Conservation (phyloP, 371 early-diverging fungal species). For the Syncephalastrum monosporum region DNA sequence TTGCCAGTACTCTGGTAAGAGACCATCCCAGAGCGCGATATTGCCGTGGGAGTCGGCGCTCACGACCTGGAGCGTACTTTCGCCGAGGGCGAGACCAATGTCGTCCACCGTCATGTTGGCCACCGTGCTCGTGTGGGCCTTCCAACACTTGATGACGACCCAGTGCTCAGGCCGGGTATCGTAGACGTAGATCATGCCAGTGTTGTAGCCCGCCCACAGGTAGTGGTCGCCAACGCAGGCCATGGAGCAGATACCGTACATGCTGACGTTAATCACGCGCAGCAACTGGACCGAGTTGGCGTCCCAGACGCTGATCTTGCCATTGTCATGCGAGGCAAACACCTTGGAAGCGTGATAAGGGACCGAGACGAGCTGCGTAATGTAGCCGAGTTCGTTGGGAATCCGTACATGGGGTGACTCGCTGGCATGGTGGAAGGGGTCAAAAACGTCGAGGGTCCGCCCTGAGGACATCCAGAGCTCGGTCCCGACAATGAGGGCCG, state of each 20-base stretch:
- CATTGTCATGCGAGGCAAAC: constrained; percentile 79
- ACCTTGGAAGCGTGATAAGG: constrained; percentile 49
- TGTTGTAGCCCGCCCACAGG: constrained; percentile 80
- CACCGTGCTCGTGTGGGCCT: constrained; percentile 62
- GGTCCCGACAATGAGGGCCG: constrained; percentile 48
- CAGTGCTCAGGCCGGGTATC: constrained; percentile 59
- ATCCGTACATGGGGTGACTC: constrained; percentile 29
- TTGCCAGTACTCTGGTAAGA: constrained; percentile 63
- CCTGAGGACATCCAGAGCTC: constrained; percentile 53
- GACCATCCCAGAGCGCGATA: constrained; percentile 74
- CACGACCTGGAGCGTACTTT: constrained; percentile 50
- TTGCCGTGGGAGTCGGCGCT: constrained; percentile 63
- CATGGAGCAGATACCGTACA: constrained; percentile 71
- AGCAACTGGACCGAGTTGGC: constrained; percentile 41
- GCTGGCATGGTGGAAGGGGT: not conserved
- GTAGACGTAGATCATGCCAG: constrained; percentile 79
- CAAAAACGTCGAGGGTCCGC: constrained; percentile 14
- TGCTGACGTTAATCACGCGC: constrained; percentile 54
- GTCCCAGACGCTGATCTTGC: constrained; percentile 78
- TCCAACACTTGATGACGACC: constrained; percentile 72
- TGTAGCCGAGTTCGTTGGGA: constrained; percentile 56
- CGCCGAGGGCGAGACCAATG: constrained; percentile 35
- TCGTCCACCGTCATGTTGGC: constrained; percentile 58
- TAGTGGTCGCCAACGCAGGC: constrained; percentile 59
- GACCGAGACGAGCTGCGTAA: constrained; percentile 58